Evolutionary conservation across 2,329 filamentous ascomycete genomes (phyloP), one percentile per base, ranked within the genome.

Genomic region (Ophiobolus disseminans): DNA sequence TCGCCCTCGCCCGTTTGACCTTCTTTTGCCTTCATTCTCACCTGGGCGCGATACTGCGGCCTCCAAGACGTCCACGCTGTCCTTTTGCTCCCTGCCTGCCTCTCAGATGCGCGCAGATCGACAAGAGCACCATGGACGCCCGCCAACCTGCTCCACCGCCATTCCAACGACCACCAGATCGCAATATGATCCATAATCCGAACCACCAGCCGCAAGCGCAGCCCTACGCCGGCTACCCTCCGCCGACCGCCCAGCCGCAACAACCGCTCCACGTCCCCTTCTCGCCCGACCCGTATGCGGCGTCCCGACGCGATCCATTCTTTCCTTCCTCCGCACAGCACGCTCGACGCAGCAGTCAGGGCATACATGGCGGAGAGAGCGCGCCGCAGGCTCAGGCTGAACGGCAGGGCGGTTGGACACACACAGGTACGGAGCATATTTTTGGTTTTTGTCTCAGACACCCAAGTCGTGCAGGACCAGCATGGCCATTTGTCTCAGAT

Each of bases 151-250:
- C 73, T 47, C 71, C 74, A 54, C 73, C 73, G 53, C 65, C 68
- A 41, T 71, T 66, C 55, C 61, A 67, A 39, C 70, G 74, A 32
- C 69, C 73, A 35, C 65, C 68, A 50, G 75, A 76, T 26, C 69
- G 72, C 44, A 61, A 63, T 41, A 60, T 82, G 44, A 72, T 82
- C 22, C 77, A 77, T 59, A 88, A 88, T 72, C 73, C 77, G 44
- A 82, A 84, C 60, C 86, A 87, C 40, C 66, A 65, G 49, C 40
- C 25, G 3, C 48, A 44, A 28, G 42, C 50, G 17, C 61, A 57
- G 25, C 52, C 73, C 9, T 68, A 68, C 32, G 57, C 71, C 30
- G 59, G 55, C 58, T 76, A 74, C 42, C 60, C 71, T 28, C 61
- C 73, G 26, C 61, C 72, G n/a, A 68, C 60, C 19, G 57, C 57